phyloP scores from a whole-genome alignment of 2,329 filamentous ascomycete genomes.

The Stagonosporopsis vannaccii region DNA sequence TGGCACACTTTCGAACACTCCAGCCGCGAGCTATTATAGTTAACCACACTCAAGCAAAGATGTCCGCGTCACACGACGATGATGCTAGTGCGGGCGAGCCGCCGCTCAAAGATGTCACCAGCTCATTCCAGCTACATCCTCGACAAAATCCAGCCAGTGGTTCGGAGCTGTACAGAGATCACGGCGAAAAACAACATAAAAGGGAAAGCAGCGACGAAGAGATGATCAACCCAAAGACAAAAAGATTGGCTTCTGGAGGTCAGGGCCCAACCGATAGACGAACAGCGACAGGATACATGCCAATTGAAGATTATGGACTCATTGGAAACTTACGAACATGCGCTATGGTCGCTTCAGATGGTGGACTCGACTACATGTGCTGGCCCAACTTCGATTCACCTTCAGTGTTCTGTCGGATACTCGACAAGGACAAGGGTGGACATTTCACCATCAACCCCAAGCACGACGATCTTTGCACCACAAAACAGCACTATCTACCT shows the following conservation, averaged over 20 bases:
- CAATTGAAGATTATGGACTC: slow-evolving; percentile 74
- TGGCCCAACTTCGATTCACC: slow-evolving; percentile 84
- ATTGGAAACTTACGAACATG: slow-evolving; percentile 84
- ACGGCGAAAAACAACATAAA: neutral
- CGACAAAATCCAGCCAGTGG: slow-evolving; percentile 17
- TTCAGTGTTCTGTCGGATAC: slow-evolving; percentile 74
- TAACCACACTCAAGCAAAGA: neutral
- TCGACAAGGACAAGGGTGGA: slow-evolving; percentile 78
- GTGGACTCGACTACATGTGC: slow-evolving; percentile 77
- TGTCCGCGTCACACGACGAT: slow-evolving; percentile 16
- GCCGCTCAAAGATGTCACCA: slow-evolving; percentile 22
- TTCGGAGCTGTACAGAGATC: slow-evolving; percentile 19
- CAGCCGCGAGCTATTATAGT: slow-evolving; percentile 12
- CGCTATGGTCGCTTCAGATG: slow-evolving; percentile 37
- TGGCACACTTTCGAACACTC: slow-evolving; percentile 14
- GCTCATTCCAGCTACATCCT: slow-evolving; percentile 12
- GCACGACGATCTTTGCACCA: slow-evolving; percentile 63
- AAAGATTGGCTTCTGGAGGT: slow-evolving; percentile 14
- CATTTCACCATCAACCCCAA: slow-evolving; percentile 70
- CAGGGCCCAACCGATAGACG: slow-evolving; percentile 30
- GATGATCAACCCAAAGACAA: slow-evolving; percentile 25
- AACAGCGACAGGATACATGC: slow-evolving; percentile 38
- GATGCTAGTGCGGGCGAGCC: slow-evolving; percentile 13
- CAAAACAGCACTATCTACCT: slow-evolving; percentile 79
- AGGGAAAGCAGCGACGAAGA: neutral